Evolutionary conservation across 441 rosid genomes (phyloP).

Genomic region (Adansonia madagascariensis): DNA sequence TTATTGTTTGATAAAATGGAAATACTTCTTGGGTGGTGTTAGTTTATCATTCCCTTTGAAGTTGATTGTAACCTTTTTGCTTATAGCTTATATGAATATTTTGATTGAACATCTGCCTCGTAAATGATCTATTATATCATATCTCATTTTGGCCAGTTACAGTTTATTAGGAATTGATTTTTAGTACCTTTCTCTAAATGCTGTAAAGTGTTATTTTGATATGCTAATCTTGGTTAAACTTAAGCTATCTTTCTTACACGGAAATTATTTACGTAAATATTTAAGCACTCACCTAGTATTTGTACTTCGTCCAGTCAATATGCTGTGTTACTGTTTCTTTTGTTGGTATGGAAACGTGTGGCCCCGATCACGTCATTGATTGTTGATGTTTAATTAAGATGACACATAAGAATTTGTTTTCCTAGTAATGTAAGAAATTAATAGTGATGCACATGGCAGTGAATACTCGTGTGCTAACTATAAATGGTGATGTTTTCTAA

Average conservation of each 20-base stretch:
- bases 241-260: not conserved
- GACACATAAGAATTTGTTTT: not conserved
- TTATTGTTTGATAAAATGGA: not conserved
- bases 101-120: not conserved
- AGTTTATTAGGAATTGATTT: not conserved
- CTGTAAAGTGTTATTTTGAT: not conserved
- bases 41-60: not conserved
- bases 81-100: not conserved
- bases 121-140: not conserved
- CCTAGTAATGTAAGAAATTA: not conserved
- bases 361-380: not conserved
- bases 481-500: not conserved
- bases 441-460: not conserved
- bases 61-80: not conserved
- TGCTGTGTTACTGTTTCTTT: not conserved
- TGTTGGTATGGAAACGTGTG: not conserved
- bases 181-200: not conserved
- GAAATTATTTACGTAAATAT: not conserved
- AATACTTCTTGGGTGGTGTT: not conserved
- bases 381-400: conserved; percentile 15
- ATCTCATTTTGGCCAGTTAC: not conserved
- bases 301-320: not conserved
- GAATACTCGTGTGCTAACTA: not conserved
- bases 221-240: not conserved
- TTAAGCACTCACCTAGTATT: not conserved